Conservation (phyloP, 148 eudicot species). For the Selenicereus undatus region DNA sequence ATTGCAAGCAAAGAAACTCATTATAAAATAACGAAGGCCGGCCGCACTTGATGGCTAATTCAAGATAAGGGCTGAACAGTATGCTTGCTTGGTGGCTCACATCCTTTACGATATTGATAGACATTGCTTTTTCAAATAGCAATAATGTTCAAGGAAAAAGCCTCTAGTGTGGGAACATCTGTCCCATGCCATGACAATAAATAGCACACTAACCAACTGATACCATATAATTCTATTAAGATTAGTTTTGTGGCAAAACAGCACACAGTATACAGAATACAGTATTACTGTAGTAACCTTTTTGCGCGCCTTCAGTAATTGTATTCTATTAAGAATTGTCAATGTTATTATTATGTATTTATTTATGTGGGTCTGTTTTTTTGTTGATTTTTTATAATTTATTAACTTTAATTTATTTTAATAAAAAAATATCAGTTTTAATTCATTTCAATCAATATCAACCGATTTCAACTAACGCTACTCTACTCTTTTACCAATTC, state of each 20-base stretch:
- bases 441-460: too few relatives aligned
- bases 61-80: too few relatives aligned
- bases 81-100: not conserved
- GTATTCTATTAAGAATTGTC: too few relatives aligned
- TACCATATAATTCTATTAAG: not conserved
- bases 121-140: not conserved
- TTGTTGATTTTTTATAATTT: too few relatives aligned
- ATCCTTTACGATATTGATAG: not conserved
- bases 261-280: not conserved
- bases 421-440: too few relatives aligned
- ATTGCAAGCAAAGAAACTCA: too few relatives aligned
- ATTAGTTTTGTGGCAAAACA: not conserved
- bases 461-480: too few relatives aligned
- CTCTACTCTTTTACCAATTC: too few relatives aligned
- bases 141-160: not conserved
- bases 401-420: too few relatives aligned
- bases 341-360: not conserved
- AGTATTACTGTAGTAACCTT: not conserved
- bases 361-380: too few relatives aligned
- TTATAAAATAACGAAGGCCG: too few relatives aligned
- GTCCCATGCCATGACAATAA: not conserved
- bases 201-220: not conserved
- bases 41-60: too few relatives aligned
- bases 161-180: not conserved
- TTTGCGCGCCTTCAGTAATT: not conserved